Percentiles rank a stretch among this genome's conserved stretches.
Evolutionary conservation across 2,329 filamentous ascomycete species (phyloP).

Genomic region (Hirsutella rhossiliensis): DNA sequence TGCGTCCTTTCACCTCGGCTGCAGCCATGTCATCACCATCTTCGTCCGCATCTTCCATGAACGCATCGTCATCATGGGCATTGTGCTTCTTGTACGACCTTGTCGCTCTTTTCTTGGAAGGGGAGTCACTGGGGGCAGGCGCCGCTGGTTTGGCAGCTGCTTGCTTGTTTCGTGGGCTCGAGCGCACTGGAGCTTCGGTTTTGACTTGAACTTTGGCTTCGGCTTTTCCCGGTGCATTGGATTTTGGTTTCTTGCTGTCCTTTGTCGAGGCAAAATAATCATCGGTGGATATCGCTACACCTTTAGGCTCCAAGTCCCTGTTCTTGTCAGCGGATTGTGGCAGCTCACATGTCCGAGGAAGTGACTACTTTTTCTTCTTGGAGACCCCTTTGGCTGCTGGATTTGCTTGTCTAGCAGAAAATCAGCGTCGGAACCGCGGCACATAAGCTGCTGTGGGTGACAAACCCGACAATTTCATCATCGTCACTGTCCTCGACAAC

Average conservation of each 20-base stretch:
- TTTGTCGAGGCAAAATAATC: slow-evolving; percentile 44
- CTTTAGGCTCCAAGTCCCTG: slow-evolving; percentile 30
- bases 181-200: slow-evolving; percentile 33
- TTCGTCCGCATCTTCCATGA: slow-evolving; percentile 55
- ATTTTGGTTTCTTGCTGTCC: slow-evolving; percentile 23
- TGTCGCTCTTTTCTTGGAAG: slow-evolving; percentile 29
- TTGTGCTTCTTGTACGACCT: slow-evolving; percentile 27
- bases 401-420: slow-evolving; percentile 34
- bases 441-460: neutral
- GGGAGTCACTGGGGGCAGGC: slow-evolving; percentile 15
- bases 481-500: slow-evolving; percentile 75
- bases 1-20: slow-evolving; percentile 52
- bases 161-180: slow-evolving; percentile 38
- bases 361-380: slow-evolving; percentile 42
- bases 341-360: neutral
- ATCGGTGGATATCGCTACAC: slow-evolving; percentile 40
- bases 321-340: slow-evolving; percentile 10
- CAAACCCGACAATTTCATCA: slow-evolving; percentile 41
- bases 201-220: slow-evolving; percentile 24
- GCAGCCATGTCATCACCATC: slow-evolving; percentile 77
- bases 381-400: slow-evolving; percentile 33
- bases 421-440: neutral
- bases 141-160: slow-evolving; percentile 16
- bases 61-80: slow-evolving; percentile 40
- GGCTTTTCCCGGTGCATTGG: slow-evolving; percentile 24